Percentiles rank a stretch among this genome's conserved stretches.
Conservation (phyloP, 768 basidiomycete species). For the Mrakia frigida region DNA sequence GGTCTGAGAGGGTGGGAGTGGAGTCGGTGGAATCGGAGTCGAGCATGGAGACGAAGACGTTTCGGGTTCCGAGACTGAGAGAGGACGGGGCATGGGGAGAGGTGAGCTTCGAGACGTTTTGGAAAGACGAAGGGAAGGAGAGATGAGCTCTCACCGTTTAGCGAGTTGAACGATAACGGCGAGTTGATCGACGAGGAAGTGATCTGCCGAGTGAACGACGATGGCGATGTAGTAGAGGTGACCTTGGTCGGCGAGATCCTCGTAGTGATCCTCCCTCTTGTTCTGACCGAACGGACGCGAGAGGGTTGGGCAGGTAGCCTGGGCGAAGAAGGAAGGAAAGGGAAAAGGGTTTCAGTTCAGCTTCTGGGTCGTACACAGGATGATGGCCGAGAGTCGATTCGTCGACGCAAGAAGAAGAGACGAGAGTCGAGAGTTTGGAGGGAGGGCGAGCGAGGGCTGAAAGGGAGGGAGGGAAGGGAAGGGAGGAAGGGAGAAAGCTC, state of each 20-base stretch:
- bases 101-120: not conserved
- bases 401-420: not conserved
- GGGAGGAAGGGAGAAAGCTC: not conserved
- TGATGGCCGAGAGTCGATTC: too few relatives aligned
- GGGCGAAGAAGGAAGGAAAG: not conserved
- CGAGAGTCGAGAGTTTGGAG: not conserved
- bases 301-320: conserved; percentile 82
- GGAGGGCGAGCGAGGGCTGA: not conserved
- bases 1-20: conserved; percentile 85
- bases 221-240: conserved; percentile 92
- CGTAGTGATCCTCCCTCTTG: conserved; percentile 71
- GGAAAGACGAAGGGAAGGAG: not conserved
- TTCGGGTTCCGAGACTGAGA: conserved; percentile 76
- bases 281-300: conserved; percentile 92
- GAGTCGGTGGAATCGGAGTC: conserved; percentile 95
- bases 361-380: too few relatives aligned
- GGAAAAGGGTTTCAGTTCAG: not conserved
- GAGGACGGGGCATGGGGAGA: not conserved
- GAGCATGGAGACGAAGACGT: conserved; percentile 95
- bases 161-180: conserved; percentile 96
- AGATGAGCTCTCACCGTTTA: conserved; percentile 18
- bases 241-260: conserved; percentile 75
- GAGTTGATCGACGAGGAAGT: conserved; percentile 96
- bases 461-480: not conserved
- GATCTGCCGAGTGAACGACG: conserved; percentile 95